Conservation (phyloP, 2,329 filamentous ascomycete species). For the Fusarium dimerum region DNA sequence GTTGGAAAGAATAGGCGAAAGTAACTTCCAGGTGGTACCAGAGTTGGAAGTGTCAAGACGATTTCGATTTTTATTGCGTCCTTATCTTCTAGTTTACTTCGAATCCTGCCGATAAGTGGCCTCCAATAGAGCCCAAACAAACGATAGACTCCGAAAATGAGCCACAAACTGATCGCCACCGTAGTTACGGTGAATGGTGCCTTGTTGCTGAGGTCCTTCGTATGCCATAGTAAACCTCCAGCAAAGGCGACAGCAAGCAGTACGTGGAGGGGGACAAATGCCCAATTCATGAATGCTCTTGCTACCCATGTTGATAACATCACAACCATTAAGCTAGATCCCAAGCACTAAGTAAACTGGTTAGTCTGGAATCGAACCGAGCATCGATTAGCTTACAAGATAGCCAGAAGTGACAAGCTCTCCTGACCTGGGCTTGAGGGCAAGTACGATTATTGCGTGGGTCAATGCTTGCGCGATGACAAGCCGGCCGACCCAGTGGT, state of each 20-base stretch:
- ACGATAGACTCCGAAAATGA: too few species aligned
- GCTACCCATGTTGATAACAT: background rate
- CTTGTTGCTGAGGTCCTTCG: too few species aligned
- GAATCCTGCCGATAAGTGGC: background rate
- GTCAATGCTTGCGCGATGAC: constrained; percentile 3
- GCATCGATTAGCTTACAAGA: background rate
- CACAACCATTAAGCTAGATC: background rate
- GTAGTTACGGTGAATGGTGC: too few species aligned
- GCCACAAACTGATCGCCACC: background rate
- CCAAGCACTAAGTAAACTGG: background rate
- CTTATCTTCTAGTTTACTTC: background rate
- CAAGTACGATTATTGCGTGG: background rate
- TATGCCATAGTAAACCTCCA: too few species aligned
- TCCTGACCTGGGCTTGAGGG: background rate
- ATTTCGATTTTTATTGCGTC: constrained; percentile 7
- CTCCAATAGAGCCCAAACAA: background rate
- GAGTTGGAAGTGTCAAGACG: background rate
- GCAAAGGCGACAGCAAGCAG: too few species aligned
- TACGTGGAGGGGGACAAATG: too few species aligned
- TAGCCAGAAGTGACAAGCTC: constrained; percentile 1
- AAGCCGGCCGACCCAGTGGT: constrained; percentile 7
- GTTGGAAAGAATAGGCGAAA: constrained; percentile 11
- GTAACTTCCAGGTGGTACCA: constrained; percentile 1
- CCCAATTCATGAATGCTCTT: too few species aligned
- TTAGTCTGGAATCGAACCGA: background rate